These are phyloP conservation scores for Xylariaceae sp. DNA, from an alignment of 2,329 filamentous ascomycete genomes.

Conservation along the genomic window DNA sequence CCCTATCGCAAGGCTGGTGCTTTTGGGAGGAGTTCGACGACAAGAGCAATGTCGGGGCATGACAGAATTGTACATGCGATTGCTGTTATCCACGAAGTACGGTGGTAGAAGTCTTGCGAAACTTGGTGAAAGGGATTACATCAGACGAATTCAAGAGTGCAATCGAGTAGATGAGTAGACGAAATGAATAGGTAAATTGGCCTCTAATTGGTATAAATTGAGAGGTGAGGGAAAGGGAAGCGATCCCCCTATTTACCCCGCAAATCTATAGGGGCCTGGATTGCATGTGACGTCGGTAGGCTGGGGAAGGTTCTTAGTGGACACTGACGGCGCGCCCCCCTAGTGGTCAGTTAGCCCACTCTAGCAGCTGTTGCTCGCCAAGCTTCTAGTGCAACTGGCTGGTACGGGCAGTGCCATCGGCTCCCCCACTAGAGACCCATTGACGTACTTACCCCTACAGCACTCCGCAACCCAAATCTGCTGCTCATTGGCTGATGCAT, in stretches of 20 bases:
- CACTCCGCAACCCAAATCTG: background rate
- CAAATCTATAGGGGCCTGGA: conserved; percentile 34
- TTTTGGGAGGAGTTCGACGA: too few relatives aligned
- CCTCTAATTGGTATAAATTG: conserved; percentile 7
- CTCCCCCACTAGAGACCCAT: background rate
- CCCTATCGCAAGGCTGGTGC: too few relatives aligned
- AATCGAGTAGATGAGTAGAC: background rate
- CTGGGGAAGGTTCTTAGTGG: background rate
- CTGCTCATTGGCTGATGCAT: background rate
- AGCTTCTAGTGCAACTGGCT: conserved; percentile 6
- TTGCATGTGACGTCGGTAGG: conserved; percentile 35
- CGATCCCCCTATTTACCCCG: conserved; percentile 36
- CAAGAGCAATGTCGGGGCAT: too few relatives aligned
- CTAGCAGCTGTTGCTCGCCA: background rate
- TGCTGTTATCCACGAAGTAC: too few relatives aligned
- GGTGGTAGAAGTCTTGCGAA: too few relatives aligned
- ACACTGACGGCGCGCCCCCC: conserved; percentile 1
- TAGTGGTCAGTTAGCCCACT: conserved; percentile 1
- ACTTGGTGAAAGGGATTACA: too few relatives aligned
- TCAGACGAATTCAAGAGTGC: too few relatives aligned
- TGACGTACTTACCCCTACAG: conserved; percentile 5
- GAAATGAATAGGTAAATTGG: background rate
- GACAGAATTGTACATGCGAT: too few relatives aligned
- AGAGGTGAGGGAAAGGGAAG: conserved; percentile 18
- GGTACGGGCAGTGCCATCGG: too few relatives aligned